Evolutionary conservation across 306 rosid genomes (phyloP).

Genomic region (Argentina anserina): DNA sequence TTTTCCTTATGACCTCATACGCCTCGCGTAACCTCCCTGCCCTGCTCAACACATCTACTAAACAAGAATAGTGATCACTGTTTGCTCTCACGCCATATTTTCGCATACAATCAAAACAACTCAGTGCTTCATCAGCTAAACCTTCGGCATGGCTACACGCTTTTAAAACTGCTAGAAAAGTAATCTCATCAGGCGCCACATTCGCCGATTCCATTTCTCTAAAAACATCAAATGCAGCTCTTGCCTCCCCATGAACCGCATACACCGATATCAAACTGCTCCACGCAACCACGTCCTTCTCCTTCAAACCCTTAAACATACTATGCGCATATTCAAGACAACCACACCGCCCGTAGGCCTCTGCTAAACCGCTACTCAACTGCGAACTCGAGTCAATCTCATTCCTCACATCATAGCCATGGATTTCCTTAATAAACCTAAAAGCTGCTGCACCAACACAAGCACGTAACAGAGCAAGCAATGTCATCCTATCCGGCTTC

Average conservation of each 20-base stretch:
- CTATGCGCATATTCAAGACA: constrained; percentile 35
- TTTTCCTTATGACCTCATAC: constrained; percentile 47
- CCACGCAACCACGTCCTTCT: constrained; percentile 72
- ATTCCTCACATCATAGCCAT: constrained; percentile 54
- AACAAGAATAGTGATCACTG: constrained; percentile 77
- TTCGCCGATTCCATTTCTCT: constrained; percentile 46
- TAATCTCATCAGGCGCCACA: constrained; percentile 59
- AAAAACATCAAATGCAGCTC: constrained; percentile 47
- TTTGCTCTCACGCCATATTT: constrained; percentile 47
- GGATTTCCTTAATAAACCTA: constrained; percentile 63
- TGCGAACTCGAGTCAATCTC: constrained; percentile 44
- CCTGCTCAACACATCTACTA: constrained; percentile 72
- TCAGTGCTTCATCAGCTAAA: constrained; percentile 62
- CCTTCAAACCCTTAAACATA: constrained; percentile 42
- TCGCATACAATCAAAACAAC: constrained; percentile 48
- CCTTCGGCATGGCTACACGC: constrained; percentile 73
- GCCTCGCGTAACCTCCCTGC: constrained; percentile 75
- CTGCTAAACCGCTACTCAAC: constrained; percentile 58
- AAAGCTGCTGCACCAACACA: constrained; percentile 46
- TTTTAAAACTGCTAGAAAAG: constrained; percentile 64
- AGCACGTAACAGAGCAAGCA: constrained; percentile 63
- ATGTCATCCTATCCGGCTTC: constrained; percentile 52
- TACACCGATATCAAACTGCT: constrained; percentile 66
- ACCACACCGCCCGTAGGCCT: constrained; percentile 75
- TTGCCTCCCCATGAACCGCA: constrained; percentile 71